A percentile compares a stretch with the other conserved stretches of the same genome.
Evolutionary conservation across 345 rosid species (phyloP).

Genomic region (Hibiscus syriacus): DNA sequence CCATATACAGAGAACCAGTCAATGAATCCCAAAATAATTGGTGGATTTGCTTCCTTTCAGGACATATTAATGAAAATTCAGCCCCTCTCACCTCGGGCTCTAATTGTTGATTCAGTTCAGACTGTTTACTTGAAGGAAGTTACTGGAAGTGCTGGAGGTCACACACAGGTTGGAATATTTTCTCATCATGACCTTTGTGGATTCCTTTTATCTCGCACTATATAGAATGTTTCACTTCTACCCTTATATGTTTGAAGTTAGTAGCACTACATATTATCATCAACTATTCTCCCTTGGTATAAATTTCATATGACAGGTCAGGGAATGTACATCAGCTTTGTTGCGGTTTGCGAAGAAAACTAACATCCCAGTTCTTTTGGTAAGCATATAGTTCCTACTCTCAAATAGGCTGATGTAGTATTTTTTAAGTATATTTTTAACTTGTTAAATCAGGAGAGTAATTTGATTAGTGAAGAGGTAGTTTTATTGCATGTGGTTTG

Average conservation of each 20-base stretch:
- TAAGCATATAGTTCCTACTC: conserved; percentile 27
- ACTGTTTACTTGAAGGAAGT: conserved; percentile 74
- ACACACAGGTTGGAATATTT: conserved; percentile 63
- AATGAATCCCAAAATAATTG: conserved; percentile 4
- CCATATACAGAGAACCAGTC: background rate
- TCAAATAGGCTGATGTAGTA: background rate
- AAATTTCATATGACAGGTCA: conserved; percentile 46
- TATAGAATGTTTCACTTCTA: background rate
- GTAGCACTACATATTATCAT: background rate
- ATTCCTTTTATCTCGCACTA: no score
- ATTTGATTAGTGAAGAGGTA: background rate
- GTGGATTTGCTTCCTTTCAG: conserved; percentile 32
- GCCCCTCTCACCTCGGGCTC: conserved; percentile 59
- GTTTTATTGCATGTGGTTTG: background rate
- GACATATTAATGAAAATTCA: conserved; percentile 64
- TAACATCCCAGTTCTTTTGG: conserved; percentile 78
- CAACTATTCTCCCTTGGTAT: background rate
- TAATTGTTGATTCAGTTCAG: conserved; percentile 85
- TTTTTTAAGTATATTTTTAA: background rate
- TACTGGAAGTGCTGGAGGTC: conserved; percentile 85
- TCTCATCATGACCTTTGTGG: no score
- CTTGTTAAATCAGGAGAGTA: background rate
- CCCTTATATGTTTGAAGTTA: no score
- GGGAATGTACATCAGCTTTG: conserved; percentile 80
- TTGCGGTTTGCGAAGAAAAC: conserved; percentile 86